Evolutionary conservation across 169 alveolate species (phyloP).

Genomic region (Cryptosporidium ryanae): DNA sequence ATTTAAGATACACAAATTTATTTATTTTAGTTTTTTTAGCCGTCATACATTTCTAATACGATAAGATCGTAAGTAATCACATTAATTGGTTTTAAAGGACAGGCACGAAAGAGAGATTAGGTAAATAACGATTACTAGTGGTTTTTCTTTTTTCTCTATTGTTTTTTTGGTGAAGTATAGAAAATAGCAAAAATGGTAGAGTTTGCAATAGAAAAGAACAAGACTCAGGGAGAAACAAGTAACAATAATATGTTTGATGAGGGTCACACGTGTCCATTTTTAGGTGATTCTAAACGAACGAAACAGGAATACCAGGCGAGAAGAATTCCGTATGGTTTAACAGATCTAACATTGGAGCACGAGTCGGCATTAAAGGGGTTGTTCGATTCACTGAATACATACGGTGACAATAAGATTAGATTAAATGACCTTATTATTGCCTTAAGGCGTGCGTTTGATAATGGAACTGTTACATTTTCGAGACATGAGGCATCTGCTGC

Average conservation of each 20-base stretch:
- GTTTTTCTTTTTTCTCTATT: too few species aligned
- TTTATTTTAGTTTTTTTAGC: too few species aligned
- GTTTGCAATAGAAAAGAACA: background rate
- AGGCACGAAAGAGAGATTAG: too few species aligned
- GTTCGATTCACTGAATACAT: slow-evolving; percentile 64
- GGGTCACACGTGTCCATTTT: slow-evolving; percentile 28
- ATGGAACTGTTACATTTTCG: slow-evolving; percentile 71
- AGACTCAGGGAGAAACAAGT: background rate
- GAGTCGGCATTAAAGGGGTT: slow-evolving; percentile 68
- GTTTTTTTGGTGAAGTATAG: too few species aligned
- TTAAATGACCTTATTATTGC: slow-evolving; percentile 55
- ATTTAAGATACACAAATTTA: too few species aligned
- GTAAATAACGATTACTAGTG: too few species aligned
- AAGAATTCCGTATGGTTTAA: slow-evolving; percentile 68
- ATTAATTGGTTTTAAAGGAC: too few species aligned
- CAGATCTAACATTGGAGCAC: slow-evolving; percentile 61
- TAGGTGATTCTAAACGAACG: slow-evolving; percentile 29
- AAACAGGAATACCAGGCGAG: slow-evolving; percentile 10
- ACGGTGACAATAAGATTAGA: slow-evolving; percentile 61
- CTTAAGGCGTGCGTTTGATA: slow-evolving; percentile 66
- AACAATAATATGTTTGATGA: slow-evolving; percentile 9
- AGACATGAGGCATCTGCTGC: slow-evolving; percentile 74
- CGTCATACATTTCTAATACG: too few species aligned
- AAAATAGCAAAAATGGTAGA: background rate
- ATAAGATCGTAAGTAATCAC: too few species aligned